These are phyloP conservation scores for Chytriomyces hyalinus DNA, from an alignment of 192 early-diverging fungal species.

Conservation along the genomic window DNA sequence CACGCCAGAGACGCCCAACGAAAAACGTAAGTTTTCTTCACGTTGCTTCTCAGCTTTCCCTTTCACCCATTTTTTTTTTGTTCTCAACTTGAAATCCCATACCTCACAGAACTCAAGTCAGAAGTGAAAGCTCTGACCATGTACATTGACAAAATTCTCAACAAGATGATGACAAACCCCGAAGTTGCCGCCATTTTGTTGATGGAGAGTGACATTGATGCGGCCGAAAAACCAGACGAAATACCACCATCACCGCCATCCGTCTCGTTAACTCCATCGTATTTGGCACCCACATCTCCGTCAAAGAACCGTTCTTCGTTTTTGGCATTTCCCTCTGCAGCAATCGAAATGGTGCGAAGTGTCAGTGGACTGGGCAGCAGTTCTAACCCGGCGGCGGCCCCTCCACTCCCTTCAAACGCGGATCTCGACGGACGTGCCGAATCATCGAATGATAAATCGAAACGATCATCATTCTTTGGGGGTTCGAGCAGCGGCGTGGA, in stretches of 20 bases:
- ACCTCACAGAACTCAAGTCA: conserved; percentile 13
- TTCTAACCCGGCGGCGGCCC: too few relatives aligned
- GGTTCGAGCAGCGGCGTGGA: too few relatives aligned
- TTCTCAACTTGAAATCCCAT: not conserved
- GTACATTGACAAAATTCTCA: conserved; percentile 18
- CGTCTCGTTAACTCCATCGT: not conserved
- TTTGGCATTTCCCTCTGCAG: not conserved
- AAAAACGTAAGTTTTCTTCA: conserved; percentile 13
- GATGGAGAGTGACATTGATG: not conserved
- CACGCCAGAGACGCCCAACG: not conserved
- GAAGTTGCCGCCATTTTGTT: not conserved
- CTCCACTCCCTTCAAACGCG: too few relatives aligned
- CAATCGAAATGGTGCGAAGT: not conserved
- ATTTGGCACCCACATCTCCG: not conserved
- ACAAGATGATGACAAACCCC: conserved; percentile 9
- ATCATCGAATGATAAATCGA: too few relatives aligned
- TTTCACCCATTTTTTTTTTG: not conserved
- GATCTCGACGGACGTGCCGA: too few relatives aligned
- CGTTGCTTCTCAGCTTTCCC: too few relatives aligned
- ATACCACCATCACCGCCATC: not conserved
- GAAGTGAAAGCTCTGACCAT: conserved; percentile 50
- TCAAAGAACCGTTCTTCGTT: not conserved
- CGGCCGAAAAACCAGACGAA: not conserved
- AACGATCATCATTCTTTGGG: too few relatives aligned
- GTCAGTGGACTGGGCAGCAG: not conserved